Conservation (phyloP, 768 basidiomycete species). For the Tephrocybe sp. region DNA sequence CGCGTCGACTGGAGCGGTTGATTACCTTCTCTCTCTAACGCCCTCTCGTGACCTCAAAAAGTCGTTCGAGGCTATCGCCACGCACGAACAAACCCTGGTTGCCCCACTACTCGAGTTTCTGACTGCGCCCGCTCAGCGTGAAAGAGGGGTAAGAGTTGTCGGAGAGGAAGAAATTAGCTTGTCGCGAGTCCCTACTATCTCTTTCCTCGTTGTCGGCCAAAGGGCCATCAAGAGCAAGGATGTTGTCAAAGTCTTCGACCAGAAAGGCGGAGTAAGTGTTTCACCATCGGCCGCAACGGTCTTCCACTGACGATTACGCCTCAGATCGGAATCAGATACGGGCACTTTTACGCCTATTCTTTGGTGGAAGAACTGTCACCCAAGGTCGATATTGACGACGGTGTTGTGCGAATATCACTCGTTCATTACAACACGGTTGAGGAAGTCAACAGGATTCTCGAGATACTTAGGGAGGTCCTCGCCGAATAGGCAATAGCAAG, state of each 20-base stretch:
- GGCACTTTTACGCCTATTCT: constrained; percentile 77
- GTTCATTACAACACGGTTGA: constrained; percentile 80
- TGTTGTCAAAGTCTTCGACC: constrained; percentile 65
- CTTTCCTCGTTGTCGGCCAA: constrained; percentile 67
- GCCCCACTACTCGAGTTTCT: constrained; percentile 55
- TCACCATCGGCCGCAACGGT: background rate
- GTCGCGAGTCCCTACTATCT: constrained; percentile 64
- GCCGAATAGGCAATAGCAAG: background rate
- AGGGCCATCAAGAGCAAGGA: constrained; percentile 58
- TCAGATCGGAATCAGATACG: constrained; percentile 77
- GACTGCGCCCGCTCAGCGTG: constrained; percentile 44
- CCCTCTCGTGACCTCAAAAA: constrained; percentile 45
- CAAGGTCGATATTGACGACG: constrained; percentile 59
- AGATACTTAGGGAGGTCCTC: constrained; percentile 52
- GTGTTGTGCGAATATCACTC: constrained; percentile 72
- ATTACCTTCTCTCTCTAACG: constrained; percentile 64
- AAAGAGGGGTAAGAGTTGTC: constrained; percentile 65
- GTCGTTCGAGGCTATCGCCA: constrained; percentile 57
- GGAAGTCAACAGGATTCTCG: constrained; percentile 64
- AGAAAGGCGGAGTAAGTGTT: constrained; percentile 56
- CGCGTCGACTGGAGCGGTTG: constrained; percentile 55
- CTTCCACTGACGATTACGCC: background rate
- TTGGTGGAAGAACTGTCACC: constrained; percentile 54
- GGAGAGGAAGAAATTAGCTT: constrained; percentile 50
- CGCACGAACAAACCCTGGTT: constrained; percentile 63